Percentiles rank a stretch among this genome's conserved stretches.
These are phyloP conservation scores for Jacaranda mimosifolia DNA, from an alignment of 257 asterid genomes.

Conservation along the genomic window DNA sequence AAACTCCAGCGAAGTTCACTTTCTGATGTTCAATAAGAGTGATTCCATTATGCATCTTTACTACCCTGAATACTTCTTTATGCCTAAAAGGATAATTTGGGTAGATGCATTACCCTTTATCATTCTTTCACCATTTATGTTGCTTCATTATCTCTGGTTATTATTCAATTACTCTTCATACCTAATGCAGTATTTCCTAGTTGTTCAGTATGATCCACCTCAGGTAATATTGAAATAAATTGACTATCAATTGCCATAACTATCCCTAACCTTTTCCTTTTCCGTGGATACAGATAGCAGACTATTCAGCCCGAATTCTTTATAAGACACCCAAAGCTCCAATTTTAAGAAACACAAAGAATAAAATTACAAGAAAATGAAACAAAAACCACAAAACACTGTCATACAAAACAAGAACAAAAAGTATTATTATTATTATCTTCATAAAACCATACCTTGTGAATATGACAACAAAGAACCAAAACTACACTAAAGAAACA, in stretches of 20 bases:
- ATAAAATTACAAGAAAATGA: not conserved
- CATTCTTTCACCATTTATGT: too few relatives aligned
- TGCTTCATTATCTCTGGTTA: too few relatives aligned
- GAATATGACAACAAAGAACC: not conserved
- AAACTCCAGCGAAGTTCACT: conserved; percentile 4
- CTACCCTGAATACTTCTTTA: not conserved
- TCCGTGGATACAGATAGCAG: too few relatives aligned
- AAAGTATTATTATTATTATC: not conserved
- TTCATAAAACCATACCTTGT: not conserved
- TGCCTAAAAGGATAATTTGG: not conserved
- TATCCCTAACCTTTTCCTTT: too few relatives aligned
- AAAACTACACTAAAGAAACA: not conserved
- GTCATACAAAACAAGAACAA: conserved; percentile 1
- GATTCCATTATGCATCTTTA: not conserved
- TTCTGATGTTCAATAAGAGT: not conserved
- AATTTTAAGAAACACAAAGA: conserved; percentile 1
- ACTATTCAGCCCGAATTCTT: too few relatives aligned
- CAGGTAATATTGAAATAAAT: too few relatives aligned
- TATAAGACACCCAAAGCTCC: not conserved
- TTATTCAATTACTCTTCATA: too few relatives aligned
- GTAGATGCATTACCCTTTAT: not conserved
- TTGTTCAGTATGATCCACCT: too few relatives aligned
- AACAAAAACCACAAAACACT: conserved; percentile 1
- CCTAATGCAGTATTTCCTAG: too few relatives aligned
- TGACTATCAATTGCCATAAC: too few relatives aligned